phyloP scores from a whole-genome alignment of 768 basidiomycete genomes.

The Mycena sanguinolenta region DNA sequence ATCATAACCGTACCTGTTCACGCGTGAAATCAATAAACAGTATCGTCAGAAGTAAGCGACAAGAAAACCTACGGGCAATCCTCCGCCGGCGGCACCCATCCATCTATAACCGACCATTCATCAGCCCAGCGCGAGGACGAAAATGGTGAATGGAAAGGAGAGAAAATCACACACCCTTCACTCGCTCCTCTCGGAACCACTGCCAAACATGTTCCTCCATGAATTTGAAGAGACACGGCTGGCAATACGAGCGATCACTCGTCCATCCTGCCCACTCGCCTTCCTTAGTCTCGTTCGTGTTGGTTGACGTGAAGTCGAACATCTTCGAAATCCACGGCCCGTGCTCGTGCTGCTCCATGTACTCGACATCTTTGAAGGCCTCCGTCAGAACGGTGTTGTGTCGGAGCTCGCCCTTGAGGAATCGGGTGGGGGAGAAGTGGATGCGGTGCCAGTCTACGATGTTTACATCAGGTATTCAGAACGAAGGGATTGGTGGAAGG shows the following conservation, averaged over 20 bases:
- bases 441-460: neutral
- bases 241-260: neutral
- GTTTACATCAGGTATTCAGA: no score
- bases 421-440: neutral
- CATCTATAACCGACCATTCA: no score
- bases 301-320: neutral
- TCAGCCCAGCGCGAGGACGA: no score
- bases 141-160: no score
- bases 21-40: no score
- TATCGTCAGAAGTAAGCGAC: no score
- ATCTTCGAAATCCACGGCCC: neutral
- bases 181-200: neutral
- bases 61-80: no score
- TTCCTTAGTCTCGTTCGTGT: neutral
- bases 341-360: neutral
- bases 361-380: neutral
- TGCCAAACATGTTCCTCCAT: neutral
- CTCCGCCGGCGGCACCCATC: no score
- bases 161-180: neutral
- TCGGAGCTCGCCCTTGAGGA: neutral
- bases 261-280: neutral
- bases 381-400: neutral
- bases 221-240: neutral
- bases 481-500: neutral
- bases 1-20: conserved; percentile 34